Conservation (phyloP, 495 filamentous ascomycete genomes). For the Echria macrotheca region DNA sequence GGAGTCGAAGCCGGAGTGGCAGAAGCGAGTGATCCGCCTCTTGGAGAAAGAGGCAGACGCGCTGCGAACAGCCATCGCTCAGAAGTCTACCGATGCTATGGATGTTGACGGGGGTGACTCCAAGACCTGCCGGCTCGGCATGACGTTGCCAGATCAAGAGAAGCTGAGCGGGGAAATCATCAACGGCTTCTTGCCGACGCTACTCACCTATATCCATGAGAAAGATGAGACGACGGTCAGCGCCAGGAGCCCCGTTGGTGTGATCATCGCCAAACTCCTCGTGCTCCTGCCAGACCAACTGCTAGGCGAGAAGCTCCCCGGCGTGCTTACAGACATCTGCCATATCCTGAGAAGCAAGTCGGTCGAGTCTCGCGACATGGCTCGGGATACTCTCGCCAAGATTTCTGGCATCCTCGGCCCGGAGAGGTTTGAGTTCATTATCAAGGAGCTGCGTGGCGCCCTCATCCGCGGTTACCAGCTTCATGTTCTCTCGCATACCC, state of each 20-base stretch:
- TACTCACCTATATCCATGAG: constrained; percentile 78
- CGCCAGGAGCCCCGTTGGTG: constrained; percentile 78
- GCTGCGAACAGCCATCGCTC: constrained; percentile 48
- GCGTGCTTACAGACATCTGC: constrained; percentile 84
- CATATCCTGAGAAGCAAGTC: constrained; percentile 85
- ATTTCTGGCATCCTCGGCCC: constrained; percentile 76
- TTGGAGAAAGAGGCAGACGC: constrained; percentile 76
- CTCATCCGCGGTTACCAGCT: constrained; percentile 83
- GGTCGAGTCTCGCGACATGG: constrained; percentile 83
- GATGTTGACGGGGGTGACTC: constrained; percentile 31
- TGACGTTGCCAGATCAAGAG: constrained; percentile 59
- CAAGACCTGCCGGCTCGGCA: constrained; percentile 45
- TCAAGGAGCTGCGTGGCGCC: constrained; percentile 82
- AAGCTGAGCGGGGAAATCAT: constrained; percentile 71
- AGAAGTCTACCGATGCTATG: constrained; percentile 35
- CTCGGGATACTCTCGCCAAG: constrained; percentile 78
- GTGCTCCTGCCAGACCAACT: constrained; percentile 68
- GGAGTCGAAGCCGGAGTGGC: constrained; percentile 70
- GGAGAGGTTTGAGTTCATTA: constrained; percentile 79
- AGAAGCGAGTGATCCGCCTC: constrained; percentile 79
- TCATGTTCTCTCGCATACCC: constrained; percentile 89
- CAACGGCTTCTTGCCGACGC: constrained; percentile 66
- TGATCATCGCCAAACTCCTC: constrained; percentile 80
- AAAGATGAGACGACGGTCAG: constrained; percentile 93
- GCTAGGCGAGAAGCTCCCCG: constrained; percentile 65